Percentiles rank a stretch among this genome's conserved stretches.
phyloP scores from a whole-genome alignment of 2,329 filamentous ascomycete species.

The Calonectria multiphialidica region DNA sequence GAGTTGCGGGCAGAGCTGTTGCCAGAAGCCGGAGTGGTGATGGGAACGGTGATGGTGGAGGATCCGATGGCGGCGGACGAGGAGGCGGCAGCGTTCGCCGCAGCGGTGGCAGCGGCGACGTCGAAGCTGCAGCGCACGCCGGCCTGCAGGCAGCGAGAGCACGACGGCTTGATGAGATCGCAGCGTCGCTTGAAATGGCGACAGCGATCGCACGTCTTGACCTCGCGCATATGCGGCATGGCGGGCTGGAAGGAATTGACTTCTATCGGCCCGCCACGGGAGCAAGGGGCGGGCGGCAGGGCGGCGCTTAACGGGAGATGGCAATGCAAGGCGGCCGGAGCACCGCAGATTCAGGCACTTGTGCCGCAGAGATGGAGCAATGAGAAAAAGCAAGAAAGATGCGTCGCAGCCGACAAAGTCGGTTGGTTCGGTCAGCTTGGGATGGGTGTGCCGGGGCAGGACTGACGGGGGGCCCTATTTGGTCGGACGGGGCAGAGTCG shows the following conservation, averaged over 20 bases:
- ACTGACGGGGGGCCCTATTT: constrained; percentile 13
- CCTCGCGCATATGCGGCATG: constrained; percentile 49
- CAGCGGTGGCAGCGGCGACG: constrained; percentile 29
- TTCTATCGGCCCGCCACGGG: constrained; percentile 28
- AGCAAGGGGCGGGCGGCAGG: constrained; percentile 5
- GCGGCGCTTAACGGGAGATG: constrained; percentile 6
- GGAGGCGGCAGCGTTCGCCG: constrained; percentile 27
- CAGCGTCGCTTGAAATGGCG: constrained; percentile 52
- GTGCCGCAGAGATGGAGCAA: constrained; percentile 9
- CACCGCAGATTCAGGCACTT: not conserved
- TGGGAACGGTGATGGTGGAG: constrained; percentile 30
- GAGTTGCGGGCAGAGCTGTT: constrained; percentile 13
- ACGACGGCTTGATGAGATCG: constrained; percentile 50
- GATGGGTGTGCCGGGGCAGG: constrained; percentile 15
- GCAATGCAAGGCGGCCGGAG: constrained; percentile 5
- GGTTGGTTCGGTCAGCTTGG: constrained; percentile 15
- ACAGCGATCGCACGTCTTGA: constrained; percentile 52
- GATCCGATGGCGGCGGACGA: constrained; percentile 18
- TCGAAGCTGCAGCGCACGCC: constrained; percentile 50
- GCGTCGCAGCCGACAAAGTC: constrained; percentile 7
- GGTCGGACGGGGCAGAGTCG: constrained; percentile 17
- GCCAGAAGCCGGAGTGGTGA: constrained; percentile 11
- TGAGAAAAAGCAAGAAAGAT: constrained; percentile 13
- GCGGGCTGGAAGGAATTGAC: constrained; percentile 20
- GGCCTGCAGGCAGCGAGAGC: constrained; percentile 49